A percentile compares a stretch with the other conserved stretches of the same genome.
phyloP scores from a whole-genome alignment of 139 green algal genomes.

The Micractinium conductrix region DNA sequence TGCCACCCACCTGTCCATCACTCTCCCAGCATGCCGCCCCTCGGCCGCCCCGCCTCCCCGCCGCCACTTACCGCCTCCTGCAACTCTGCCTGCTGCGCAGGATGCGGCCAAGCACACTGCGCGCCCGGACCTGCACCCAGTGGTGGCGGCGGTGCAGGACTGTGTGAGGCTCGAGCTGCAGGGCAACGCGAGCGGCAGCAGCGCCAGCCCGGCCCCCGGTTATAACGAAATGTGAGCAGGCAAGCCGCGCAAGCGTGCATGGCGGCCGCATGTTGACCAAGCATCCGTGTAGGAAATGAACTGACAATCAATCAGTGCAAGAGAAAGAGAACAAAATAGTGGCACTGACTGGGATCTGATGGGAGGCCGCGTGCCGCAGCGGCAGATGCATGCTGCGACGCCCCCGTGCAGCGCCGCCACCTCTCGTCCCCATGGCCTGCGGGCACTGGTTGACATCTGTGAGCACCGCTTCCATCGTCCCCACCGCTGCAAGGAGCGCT shows the following conservation, averaged over 20 bases:
- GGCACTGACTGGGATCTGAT: too few relatives aligned
- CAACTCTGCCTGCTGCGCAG: not conserved
- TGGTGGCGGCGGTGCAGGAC: not conserved
- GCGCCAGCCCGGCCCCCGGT: too few relatives aligned
- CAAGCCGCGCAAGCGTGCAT: not conserved
- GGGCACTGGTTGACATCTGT: too few relatives aligned
- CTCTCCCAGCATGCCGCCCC: not conserved
- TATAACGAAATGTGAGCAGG: too few relatives aligned
- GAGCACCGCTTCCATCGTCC: too few relatives aligned
- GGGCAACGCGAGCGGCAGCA: not conserved
- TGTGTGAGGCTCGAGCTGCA: not conserved
- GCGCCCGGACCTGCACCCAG: not conserved
- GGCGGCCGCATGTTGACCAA: not conserved
- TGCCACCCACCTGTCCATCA: not conserved
- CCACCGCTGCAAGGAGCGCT: too few relatives aligned
- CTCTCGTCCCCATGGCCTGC: too few relatives aligned
- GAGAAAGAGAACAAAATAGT: not conserved
- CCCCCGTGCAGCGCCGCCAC: too few relatives aligned
- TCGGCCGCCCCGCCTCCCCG: not conserved
- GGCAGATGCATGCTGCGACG: too few relatives aligned
- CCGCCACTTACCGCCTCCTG: not conserved
- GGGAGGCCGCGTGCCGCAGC: too few relatives aligned
- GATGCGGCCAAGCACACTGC: not conserved
- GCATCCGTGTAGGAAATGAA: too few relatives aligned
- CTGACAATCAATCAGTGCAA: not conserved